These are phyloP conservation scores for Piper betle DNA, from an alignment of 164 flowering plant species.

Conservation along the genomic window DNA sequence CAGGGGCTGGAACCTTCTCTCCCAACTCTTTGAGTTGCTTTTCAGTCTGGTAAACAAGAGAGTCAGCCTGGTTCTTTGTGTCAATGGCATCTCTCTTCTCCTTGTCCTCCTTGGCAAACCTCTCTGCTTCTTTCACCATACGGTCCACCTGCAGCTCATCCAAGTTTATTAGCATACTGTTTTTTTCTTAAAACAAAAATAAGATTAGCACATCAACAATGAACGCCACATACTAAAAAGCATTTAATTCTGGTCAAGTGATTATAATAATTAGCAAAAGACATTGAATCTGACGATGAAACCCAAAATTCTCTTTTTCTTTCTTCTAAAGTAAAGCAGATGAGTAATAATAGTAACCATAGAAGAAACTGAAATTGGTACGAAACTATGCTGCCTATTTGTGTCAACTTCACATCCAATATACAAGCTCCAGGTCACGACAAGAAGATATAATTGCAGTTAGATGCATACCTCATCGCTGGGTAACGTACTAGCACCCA, in stretches of 20 bases:
- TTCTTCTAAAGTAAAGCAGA: no score
- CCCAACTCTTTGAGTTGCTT: conserved; percentile 77
- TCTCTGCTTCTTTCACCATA: conserved; percentile 80
- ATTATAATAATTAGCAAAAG: no score
- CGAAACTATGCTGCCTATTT: not conserved
- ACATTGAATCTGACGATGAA: no score
- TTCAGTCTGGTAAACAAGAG: conserved; percentile 75
- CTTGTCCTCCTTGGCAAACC: conserved; percentile 84
- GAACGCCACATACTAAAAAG: no score
- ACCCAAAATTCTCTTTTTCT: no score
- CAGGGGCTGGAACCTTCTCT: conserved; percentile 68
- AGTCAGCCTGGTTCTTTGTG: conserved; percentile 72
- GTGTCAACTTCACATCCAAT: not conserved
- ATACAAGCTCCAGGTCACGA: not conserved
- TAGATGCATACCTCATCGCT: conserved; percentile 46
- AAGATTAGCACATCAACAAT: no score
- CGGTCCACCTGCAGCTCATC: conserved; percentile 42
- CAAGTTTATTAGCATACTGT: not conserved
- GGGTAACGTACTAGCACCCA: conserved; percentile 71
- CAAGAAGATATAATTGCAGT: not conserved
- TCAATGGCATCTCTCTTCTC: conserved; percentile 81
- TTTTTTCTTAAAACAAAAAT: no score
- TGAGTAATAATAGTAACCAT: no score
- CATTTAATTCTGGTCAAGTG: no score
- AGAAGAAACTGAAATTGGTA: no score